Evolutionary conservation across 2,329 filamentous ascomycete genomes (phyloP).

Genomic region (Cordyceps tenuipes): DNA sequence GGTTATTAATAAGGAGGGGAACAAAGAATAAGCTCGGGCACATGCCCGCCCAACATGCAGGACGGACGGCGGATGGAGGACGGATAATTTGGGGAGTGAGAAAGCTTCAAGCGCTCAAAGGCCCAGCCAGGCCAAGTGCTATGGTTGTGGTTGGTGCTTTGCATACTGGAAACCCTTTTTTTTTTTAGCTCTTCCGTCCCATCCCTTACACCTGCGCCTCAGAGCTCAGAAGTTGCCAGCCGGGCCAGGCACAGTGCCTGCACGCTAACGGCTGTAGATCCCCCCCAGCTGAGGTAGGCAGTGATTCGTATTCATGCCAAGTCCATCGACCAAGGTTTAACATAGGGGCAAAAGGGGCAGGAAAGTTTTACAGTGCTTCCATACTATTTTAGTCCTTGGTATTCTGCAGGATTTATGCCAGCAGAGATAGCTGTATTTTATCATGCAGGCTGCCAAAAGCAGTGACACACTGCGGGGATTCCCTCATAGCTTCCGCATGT

Average conservation of each 20-base stretch:
- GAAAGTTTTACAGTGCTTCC: not conserved
- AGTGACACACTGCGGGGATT: not conserved
- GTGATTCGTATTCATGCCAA: conserved; percentile 7
- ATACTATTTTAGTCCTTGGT: not conserved
- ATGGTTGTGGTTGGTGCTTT: conserved; percentile 5
- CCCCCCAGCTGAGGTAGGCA: not conserved
- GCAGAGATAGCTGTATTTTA: too few relatives aligned
- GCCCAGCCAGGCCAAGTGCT: not conserved
- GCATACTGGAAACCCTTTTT: not conserved
- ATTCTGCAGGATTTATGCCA: too few relatives aligned
- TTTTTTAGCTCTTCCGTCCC: not conserved
- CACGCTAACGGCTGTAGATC: conserved; percentile 6
- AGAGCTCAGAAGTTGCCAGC: not conserved
- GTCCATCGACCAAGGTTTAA: not conserved
- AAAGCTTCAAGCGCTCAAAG: not conserved
- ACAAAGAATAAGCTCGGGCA: not conserved
- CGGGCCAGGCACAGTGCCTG: not conserved
- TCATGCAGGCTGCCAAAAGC: not conserved
- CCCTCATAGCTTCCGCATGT: not conserved
- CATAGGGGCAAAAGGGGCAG: not conserved
- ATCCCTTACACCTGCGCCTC: not conserved
- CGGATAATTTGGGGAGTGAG: not conserved
- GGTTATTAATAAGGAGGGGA: not conserved
- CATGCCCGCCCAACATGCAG: not conserved
- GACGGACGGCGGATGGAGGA: not conserved